These are phyloP conservation scores for Senna siamea DNA, from an alignment of 306 rosid species.

Conservation along the genomic window DNA sequence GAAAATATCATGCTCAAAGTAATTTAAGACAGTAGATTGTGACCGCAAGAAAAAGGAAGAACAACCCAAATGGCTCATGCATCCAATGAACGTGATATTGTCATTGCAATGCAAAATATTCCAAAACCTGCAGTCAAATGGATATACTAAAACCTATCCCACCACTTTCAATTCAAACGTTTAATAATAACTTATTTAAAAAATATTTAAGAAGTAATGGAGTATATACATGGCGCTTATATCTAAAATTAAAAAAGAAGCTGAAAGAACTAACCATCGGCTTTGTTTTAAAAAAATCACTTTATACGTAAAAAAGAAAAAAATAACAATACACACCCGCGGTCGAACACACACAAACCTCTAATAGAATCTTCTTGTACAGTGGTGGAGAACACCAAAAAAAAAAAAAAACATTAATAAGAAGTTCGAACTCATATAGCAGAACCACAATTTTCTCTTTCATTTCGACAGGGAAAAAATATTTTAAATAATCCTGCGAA, in stretches of 20 bases:
- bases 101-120: not conserved
- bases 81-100: not conserved
- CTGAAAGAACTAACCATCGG: not conserved
- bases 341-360: no score
- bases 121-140: not conserved
- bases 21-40: not conserved
- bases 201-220: no score
- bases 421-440: not conserved
- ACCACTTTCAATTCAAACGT: not conserved
- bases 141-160: not conserved
- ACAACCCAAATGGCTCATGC: not conserved
- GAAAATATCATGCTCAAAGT: not conserved
- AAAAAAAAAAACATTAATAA: no score
- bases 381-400: no score
- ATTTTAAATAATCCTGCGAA: not conserved
- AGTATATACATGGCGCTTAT: no score
- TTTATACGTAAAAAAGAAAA: not conserved
- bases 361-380: no score
- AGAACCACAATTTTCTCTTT: not conserved
- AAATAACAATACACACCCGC: no score
- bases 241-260: not conserved
- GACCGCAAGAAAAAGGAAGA: not conserved
- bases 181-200: no score
- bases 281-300: not conserved
- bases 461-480: not conserved